These are phyloP conservation scores for Phytomonas sp. DNA, from an alignment of 208 protist species.

Conservation along the genomic window DNA sequence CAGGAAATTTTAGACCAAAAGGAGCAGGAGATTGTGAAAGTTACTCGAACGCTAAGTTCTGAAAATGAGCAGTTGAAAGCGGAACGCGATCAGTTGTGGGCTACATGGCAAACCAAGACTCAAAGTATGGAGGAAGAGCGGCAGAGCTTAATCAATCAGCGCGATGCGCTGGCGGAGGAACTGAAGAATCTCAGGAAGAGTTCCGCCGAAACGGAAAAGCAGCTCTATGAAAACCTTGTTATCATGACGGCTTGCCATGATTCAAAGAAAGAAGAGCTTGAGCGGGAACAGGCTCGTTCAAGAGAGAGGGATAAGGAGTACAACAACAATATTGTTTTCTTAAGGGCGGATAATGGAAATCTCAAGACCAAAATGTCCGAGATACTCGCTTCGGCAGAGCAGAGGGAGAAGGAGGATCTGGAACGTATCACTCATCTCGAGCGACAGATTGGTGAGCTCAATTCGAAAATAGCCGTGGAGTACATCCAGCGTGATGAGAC, in stretches of 20 bases:
- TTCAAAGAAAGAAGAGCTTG: slow-evolving; percentile 37
- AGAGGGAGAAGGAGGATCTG: slow-evolving; percentile 26
- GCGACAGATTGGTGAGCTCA: slow-evolving; percentile 30
- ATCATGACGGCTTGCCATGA: slow-evolving; percentile 70
- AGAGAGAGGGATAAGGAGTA: slow-evolving; percentile 62
- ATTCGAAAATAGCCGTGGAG: slow-evolving; percentile 25
- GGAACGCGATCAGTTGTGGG: slow-evolving; percentile 20
- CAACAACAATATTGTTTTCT: slow-evolving; percentile 65
- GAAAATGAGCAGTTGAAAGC: slow-evolving; percentile 36
- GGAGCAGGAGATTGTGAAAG: slow-evolving; percentile 68
- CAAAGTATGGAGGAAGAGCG: slow-evolving; percentile 24
- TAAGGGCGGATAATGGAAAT: slow-evolving; percentile 73
- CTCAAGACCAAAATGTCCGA: slow-evolving; percentile 44
- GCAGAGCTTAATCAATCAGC: slow-evolving; percentile 11
- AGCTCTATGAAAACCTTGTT: slow-evolving; percentile 76
- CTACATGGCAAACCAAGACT: slow-evolving; percentile 20
- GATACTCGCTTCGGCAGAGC: slow-evolving; percentile 25
- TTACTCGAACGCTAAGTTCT: slow-evolving; percentile 50
- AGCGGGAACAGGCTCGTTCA: slow-evolving; percentile 24
- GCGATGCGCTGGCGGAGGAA: slow-evolving; percentile 11
- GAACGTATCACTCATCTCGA: slow-evolving; percentile 32
- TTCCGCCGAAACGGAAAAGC: slow-evolving; percentile 18
- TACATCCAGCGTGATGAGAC: slow-evolving; percentile 15
- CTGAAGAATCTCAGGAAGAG: slow-evolving; percentile 27
- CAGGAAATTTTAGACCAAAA: slow-evolving; percentile 72